Conservation (phyloP, 495 filamentous ascomycete species). For the Penicillium simplicissimum region DNA sequence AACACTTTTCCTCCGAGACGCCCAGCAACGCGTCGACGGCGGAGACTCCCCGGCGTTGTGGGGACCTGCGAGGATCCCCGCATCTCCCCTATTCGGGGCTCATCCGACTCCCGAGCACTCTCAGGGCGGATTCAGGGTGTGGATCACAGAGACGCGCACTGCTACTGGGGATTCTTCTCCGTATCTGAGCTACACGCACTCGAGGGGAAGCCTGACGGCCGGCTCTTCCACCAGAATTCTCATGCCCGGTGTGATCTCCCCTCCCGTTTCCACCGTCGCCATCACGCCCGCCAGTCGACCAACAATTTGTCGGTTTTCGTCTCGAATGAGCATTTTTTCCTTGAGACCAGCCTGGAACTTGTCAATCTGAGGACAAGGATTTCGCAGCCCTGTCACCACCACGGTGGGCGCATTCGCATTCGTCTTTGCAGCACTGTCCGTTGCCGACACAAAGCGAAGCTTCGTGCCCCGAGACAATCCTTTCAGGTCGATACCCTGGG, state of each 20-base stretch:
- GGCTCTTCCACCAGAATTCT: neutral
- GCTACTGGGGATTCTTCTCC: neutral
- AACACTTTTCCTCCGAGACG: neutral
- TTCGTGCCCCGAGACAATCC: neutral
- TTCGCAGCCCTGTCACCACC: neutral
- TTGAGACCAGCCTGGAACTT: neutral
- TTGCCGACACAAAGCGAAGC: neutral
- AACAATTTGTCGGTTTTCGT: neutral
- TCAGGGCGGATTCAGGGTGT: too few relatives aligned
- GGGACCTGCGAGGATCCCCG: conserved; percentile 7
- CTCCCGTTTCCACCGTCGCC: neutral
- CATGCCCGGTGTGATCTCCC: neutral
- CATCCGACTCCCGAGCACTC: too few relatives aligned
- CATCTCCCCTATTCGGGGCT: neutral
- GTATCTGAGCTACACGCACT: conserved; percentile 4
- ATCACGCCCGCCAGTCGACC: conserved; percentile 4
- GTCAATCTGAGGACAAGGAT: neutral
- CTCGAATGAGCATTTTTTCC: neutral
- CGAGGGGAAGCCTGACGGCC: neutral
- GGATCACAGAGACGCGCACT: too few relatives aligned
- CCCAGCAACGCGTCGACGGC: conserved; percentile 12
- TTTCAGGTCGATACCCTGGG: neutral
- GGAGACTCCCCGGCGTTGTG: conserved; percentile 16
- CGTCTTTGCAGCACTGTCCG: neutral
- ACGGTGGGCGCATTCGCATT: neutral